phyloP scores from a whole-genome alignment of 1,284 basidiomycete species.

The Puccinia horiana region DNA sequence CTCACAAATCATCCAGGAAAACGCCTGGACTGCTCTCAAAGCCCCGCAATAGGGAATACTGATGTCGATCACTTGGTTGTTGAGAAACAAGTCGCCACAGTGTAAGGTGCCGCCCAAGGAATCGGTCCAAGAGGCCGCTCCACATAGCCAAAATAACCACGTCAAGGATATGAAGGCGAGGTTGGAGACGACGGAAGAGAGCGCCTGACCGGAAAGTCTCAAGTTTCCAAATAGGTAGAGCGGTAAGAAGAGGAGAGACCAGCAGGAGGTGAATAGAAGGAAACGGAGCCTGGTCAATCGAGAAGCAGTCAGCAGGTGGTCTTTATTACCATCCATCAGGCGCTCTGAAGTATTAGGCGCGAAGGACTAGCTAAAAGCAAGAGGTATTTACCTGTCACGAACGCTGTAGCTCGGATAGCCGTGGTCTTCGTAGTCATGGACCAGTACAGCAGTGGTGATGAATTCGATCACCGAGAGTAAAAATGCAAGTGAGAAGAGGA shows the following conservation, averaged over 20 bases:
- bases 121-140: constrained; percentile 31
- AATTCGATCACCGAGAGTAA: constrained; percentile 43
- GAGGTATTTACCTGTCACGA: constrained; percentile 42
- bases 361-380: not conserved
- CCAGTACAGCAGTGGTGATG: constrained; percentile 42
- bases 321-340: not conserved
- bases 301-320: not conserved
- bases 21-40: constrained; percentile 41
- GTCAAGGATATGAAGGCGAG: constrained; percentile 26
- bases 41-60: constrained; percentile 33
- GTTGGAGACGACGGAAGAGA: constrained; percentile 36
- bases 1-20: constrained; percentile 48
- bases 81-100: constrained; percentile 42
- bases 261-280: constrained; percentile 43
- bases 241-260: constrained; percentile 35
- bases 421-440: constrained; percentile 37
- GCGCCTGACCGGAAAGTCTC: not conserved
- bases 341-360: not conserved
- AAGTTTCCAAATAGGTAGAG: constrained; percentile 29
- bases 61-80: constrained; percentile 8
- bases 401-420: constrained; percentile 16
- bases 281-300: constrained; percentile 27
- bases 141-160: constrained; percentile 46
- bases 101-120: constrained; percentile 27
- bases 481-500: not conserved